A percentile compares a stretch with the other conserved stretches of the same genome.
Evolutionary conservation across 139 green algal genomes (phyloP).

Genomic region (Micractinium conductrix): DNA sequence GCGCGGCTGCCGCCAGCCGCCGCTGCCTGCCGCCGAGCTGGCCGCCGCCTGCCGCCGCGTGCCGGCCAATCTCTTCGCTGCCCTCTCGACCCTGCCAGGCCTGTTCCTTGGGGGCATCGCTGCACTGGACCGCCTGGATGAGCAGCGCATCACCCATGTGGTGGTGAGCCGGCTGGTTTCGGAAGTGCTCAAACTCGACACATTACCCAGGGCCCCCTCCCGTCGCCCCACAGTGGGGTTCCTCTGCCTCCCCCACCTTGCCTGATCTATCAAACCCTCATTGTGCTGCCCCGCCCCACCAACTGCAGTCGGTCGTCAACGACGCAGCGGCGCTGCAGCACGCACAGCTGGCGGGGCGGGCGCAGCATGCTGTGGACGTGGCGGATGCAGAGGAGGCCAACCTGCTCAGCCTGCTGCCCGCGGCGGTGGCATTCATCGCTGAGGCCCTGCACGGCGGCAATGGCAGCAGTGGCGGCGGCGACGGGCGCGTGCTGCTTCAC

Average conservation of each 20-base stretch:
- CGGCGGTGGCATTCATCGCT: conserved; percentile 38
- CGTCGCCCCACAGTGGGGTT: no score
- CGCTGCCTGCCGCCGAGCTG: not conserved
- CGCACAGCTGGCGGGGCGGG: not conserved
- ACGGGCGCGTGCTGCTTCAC: conserved; percentile 40
- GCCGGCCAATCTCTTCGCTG: not conserved
- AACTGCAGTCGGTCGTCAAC: conserved; percentile 38
- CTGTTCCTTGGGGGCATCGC: conserved; percentile 54
- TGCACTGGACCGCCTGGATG: conserved; percentile 41
- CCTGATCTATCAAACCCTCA: not conserved
- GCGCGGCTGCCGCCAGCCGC: not conserved
- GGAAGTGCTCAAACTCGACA: no score
- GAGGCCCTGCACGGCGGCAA: conserved; percentile 5
- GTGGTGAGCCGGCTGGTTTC: conserved; percentile 62
- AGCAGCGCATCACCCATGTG: conserved; percentile 64
- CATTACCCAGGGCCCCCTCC: no score
- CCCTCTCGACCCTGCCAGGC: conserved; percentile 39
- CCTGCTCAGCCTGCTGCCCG: conserved; percentile 39
- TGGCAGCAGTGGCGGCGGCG: not conserved
- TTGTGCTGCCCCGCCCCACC: not conserved
- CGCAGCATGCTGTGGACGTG: conserved; percentile 38
- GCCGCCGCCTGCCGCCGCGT: not conserved
- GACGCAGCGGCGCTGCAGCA: not conserved
- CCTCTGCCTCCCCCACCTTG: not conserved
- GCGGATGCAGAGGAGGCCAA: conserved; percentile 46